These are phyloP conservation scores for Neofusicoccum laricinum DNA, from an alignment of 2,329 filamentous ascomycete species.

Conservation along the genomic window DNA sequence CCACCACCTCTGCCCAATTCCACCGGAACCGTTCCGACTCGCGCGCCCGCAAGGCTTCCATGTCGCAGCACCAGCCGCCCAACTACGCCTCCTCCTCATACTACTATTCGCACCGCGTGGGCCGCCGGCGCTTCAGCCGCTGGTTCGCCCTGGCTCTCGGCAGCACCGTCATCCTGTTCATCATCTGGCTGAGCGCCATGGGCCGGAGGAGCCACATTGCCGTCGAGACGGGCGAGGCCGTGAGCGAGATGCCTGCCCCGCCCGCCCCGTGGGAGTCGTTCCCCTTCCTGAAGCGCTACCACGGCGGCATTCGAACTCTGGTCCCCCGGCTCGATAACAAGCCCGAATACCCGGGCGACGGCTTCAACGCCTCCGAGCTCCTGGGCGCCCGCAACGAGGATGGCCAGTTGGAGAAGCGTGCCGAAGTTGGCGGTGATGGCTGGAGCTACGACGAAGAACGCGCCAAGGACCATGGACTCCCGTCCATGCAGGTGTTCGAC, in stretches of 20 bases:
- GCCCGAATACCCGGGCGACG: constrained; percentile 76
- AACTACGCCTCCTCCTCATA: neutral
- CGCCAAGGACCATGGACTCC: constrained; percentile 28
- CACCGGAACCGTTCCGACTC: constrained; percentile 21
- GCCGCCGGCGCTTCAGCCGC: constrained; percentile 59
- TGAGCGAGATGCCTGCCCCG: constrained; percentile 52
- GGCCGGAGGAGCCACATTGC: constrained; percentile 59
- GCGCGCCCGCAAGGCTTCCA: constrained; percentile 23
- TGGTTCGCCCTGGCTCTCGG: constrained; percentile 74
- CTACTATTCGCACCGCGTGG: constrained; percentile 5
- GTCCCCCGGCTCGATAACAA: constrained; percentile 63
- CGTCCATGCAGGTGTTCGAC: constrained; percentile 50
- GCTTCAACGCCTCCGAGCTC: constrained; percentile 42
- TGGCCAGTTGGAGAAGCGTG: constrained; percentile 27
- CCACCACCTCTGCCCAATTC: constrained; percentile 8
- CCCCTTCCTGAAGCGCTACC: constrained; percentile 81
- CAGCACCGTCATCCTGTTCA: constrained; percentile 69
- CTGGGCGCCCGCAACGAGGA: constrained; percentile 21
- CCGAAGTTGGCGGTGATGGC: constrained; percentile 28
- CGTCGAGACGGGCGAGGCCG: constrained; percentile 57
- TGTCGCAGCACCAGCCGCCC: constrained; percentile 21
- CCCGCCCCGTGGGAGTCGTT: constrained; percentile 84
- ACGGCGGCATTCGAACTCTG: constrained; percentile 78
- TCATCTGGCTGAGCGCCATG: constrained; percentile 68
- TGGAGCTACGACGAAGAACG: constrained; percentile 19